A percentile compares a stretch with the other conserved stretches of the same genome.
These are phyloP conservation scores for Fonsecaea pedrosoi DNA, from an alignment of 2,329 filamentous ascomycete species.

Conservation along the genomic window DNA sequence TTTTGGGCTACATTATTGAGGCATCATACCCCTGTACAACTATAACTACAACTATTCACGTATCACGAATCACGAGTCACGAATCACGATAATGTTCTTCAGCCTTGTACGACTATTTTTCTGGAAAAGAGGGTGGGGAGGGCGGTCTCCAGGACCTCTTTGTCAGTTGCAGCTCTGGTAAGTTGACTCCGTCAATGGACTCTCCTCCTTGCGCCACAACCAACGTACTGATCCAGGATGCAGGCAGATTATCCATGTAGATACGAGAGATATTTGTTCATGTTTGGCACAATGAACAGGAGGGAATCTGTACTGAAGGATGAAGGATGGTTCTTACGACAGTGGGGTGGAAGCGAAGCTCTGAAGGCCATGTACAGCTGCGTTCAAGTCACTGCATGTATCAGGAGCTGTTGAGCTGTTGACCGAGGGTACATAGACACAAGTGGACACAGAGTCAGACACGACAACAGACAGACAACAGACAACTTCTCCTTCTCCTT, in stretches of 20 bases:
- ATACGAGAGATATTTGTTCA: not conserved
- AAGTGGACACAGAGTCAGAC: too few relatives aligned
- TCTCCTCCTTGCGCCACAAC: not conserved
- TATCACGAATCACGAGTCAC: not conserved
- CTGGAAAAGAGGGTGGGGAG: conserved; percentile 3
- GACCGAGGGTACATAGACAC: too few relatives aligned
- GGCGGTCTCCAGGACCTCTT: not conserved
- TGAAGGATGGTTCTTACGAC: too few relatives aligned
- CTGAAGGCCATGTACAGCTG: too few relatives aligned
- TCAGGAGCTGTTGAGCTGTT: too few relatives aligned
- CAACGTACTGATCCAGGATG: not conserved
- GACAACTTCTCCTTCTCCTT: too few relatives aligned
- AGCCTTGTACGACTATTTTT: not conserved
- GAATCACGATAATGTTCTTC: not conserved
- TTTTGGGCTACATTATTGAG: not conserved
- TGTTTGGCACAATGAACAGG: not conserved
- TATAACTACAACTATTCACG: not conserved
- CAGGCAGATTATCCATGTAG: too few relatives aligned
- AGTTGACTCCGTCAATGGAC: not conserved
- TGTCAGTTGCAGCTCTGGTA: not conserved
- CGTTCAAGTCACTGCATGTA: too few relatives aligned
- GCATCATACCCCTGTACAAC: not conserved
- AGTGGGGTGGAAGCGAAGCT: too few relatives aligned
- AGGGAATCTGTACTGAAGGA: too few relatives aligned
- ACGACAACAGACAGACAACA: too few relatives aligned